A percentile compares a stretch with the other conserved stretches of the same genome.
These are phyloP conservation scores for Thinopyrum elongatum DNA, from an alignment of 176 grass and related monocot species.

Conservation along the genomic window DNA sequence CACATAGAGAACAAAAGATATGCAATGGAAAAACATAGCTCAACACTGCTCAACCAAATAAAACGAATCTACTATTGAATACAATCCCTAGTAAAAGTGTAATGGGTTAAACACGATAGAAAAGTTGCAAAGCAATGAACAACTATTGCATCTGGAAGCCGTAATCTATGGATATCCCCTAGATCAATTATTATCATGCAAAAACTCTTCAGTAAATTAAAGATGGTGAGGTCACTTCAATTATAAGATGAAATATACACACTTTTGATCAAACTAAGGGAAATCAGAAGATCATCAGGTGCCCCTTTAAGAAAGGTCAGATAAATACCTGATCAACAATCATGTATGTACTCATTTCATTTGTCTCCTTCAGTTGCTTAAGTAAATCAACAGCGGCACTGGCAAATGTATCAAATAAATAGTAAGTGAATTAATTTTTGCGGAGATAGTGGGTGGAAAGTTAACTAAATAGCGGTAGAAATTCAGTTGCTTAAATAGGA, in stretches of 20 bases:
- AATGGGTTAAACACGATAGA: not conserved
- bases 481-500: constrained; percentile 9
- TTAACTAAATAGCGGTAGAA: constrained; percentile 38
- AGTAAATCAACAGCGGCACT: constrained; percentile 75
- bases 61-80: not conserved
- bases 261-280: constrained; percentile 22
- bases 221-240: not conserved
- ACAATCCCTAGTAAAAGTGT: not conserved
- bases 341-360: constrained; percentile 59
- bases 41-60: constrained; percentile 4
- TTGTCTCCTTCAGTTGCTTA: constrained; percentile 68
- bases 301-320: not conserved
- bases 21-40: constrained; percentile 12
- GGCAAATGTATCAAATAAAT: constrained; percentile 36
- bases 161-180: not conserved
- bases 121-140: not conserved
- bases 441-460: not conserved
- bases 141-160: not conserved
- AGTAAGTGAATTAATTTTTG: not conserved
- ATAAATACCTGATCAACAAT: constrained; percentile 69
- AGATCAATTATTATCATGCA: constrained; percentile 23
- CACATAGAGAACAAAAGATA: constrained; percentile 1
- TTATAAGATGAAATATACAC: constrained; percentile 5
- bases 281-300: constrained; percentile 16
- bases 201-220: constrained; percentile 28